Base-by-base conservation (phyloP, 768 basidiomycete species). In the Termitomyces sp. region DNA sequence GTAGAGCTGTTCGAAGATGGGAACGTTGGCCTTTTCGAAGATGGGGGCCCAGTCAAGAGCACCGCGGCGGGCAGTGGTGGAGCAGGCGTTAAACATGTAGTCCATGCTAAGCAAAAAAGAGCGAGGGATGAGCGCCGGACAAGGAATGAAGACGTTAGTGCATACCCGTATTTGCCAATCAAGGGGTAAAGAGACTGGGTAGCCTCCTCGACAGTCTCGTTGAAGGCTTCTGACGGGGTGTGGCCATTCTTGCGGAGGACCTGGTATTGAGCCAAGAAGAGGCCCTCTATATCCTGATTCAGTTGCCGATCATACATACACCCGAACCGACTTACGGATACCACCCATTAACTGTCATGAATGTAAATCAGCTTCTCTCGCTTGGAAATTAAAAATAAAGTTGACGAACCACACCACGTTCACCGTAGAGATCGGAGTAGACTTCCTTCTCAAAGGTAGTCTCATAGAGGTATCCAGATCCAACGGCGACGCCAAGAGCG, bases 131-230 rank as follows among this genome's bases (percentile, higher is more conserved):
- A 40, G 42, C 23, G 25, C 13, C 40, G 44, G 50, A 15, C 54
- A 29, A 16, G 23, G 18, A 33, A 45, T 15, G 6, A 16, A 3
- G 16, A 36, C 15, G 12, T 13, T 32, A 51, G n/a, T 7, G 68
- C 85, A 52, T 70, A 91, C 88, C 94, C 94, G 70, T 97, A 89
- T 67, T 88, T 82, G 62, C 96, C 97, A 66, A 99, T 94, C 72
- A 99, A 74, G 56, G 97, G 97, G 80, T 92, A 98, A 60, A 99
- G 85, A 36, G 94, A 96, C 70, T 99, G 95, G 40, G 96, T 98
- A n/a, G 97, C 97, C 77, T 98, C 97, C 75, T 98, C 97, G 58
- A 98, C 97, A 56, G 97, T 98, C 81, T 99, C 97, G 74, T 99
- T 98, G 86, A 99, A 98, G 46, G 95, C 95, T 71, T 99, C 97